These are phyloP conservation scores for Solanum verrucosum DNA, from an alignment of 257 asterid genomes.

Conservation along the genomic window DNA sequence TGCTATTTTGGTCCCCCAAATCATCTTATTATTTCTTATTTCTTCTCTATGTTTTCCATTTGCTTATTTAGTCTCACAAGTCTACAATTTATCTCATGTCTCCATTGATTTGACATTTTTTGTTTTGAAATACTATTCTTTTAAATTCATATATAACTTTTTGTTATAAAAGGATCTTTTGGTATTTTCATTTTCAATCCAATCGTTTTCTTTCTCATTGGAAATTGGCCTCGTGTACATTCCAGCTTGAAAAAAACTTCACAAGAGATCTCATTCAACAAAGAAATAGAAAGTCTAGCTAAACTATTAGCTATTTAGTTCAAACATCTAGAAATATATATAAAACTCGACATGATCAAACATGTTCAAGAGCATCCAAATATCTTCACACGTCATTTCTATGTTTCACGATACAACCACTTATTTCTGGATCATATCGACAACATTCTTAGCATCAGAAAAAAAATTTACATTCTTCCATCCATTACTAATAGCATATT, in stretches of 20 bases:
- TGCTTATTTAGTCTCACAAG: background rate
- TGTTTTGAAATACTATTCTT: background rate
- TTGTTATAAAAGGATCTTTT: too few species aligned
- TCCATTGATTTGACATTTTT: background rate
- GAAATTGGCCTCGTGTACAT: background rate
- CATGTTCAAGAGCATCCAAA: background rate
- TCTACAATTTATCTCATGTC: background rate
- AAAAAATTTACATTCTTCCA: background rate
- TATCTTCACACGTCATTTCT: background rate
- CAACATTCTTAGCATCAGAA: background rate
- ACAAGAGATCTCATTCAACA: background rate
- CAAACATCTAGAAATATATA: background rate
- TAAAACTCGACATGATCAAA: background rate
- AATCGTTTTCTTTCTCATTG: too few species aligned
- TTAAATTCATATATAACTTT: background rate
- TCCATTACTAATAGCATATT: background rate
- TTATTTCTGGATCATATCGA: background rate
- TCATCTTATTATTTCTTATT: background rate
- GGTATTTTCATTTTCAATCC: too few species aligned
- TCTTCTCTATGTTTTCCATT: background rate
- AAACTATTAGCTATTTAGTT: background rate
- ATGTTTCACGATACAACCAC: background rate
- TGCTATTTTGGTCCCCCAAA: background rate
- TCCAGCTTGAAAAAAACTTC: background rate
- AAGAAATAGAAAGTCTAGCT: background rate